Evolutionary conservation across 768 basidiomycete species (phyloP), one percentile per base, ranked within the genome.

Genomic region (Cubamyces sp.): DNA sequence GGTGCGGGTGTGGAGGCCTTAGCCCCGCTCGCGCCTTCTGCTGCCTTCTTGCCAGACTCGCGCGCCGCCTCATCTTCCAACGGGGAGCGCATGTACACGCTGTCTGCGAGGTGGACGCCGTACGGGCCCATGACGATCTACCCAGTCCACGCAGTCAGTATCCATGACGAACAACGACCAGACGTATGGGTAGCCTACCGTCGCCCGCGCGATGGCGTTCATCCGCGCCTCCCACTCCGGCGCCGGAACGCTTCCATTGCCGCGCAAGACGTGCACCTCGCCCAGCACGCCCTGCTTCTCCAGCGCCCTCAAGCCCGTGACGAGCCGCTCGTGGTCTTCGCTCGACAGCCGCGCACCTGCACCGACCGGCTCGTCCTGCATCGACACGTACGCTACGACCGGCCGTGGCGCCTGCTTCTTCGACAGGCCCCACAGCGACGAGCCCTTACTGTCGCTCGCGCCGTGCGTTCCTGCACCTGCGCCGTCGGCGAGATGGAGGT

Each of bases 51-150:
- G 14, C 47, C 28, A 12, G 18, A 16, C 46, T 4, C 71, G 67
- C 54, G 12, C n/a, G 50, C 39, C 18, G 51, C 34, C 15, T 14
- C n/a, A 49, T 54, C 48, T 23, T 63, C 77, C 16, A 78, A 67
- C 25, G 84, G 82, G 5, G 82, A 82, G 60, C 82, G 83, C 83
- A 93, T 86, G 76, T 87, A 92, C 16, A 89, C 73, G 57, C 84
- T 74, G 70, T 93, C 90, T 65, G 89, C 78, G 28, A 92, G 80
- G 64, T 87, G 82, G 54, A 77, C 69, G 3, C 88, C 84, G 66
- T 85, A 77, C 18, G 84, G 81, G 41, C 88, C 86, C 40, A 91
- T 65, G 30, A 90, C 73, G 59, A 90, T 74, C 88, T 89, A 62
- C 7, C 11, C 60, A 56, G 19, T 28, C 46, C 28, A 40, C 64